phyloP scores from a whole-genome alignment of 2,329 filamentous ascomycete genomes.

The Chaetomium olivaceum region DNA sequence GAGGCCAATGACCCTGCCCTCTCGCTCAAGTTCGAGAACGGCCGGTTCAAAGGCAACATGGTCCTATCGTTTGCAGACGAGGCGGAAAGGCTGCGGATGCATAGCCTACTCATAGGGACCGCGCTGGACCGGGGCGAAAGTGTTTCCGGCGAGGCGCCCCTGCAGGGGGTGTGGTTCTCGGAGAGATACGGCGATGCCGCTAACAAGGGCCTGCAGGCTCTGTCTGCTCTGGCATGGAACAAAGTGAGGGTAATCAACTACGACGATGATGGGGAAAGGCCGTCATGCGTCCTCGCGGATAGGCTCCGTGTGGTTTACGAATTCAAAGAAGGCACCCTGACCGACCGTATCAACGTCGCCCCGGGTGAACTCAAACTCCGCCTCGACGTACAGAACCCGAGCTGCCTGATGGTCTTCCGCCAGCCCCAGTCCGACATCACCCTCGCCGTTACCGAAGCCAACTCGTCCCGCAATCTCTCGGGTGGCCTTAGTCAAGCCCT shows the following conservation, averaged over 20 bases:
- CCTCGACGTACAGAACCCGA: slow-evolving; percentile 62
- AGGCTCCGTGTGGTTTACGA: slow-evolving; percentile 73
- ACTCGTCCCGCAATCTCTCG: slow-evolving; percentile 61
- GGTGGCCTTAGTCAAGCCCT: slow-evolving; percentile 65
- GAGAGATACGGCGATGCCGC: slow-evolving; percentile 53
- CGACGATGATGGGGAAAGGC: slow-evolving; percentile 62
- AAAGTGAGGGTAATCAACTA: slow-evolving; percentile 71
- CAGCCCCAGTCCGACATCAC: slow-evolving; percentile 76
- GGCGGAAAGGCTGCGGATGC: slow-evolving; percentile 69
- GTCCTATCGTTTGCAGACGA: slow-evolving; percentile 74
- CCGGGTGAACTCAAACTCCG: slow-evolving; percentile 71
- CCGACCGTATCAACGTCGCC: slow-evolving; percentile 79
- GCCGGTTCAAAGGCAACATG: slow-evolving; percentile 67
- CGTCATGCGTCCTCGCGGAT: slow-evolving; percentile 71
- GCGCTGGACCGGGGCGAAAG: slow-evolving; percentile 67
- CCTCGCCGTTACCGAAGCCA: slow-evolving; percentile 69
- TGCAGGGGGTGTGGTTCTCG: slow-evolving; percentile 64
- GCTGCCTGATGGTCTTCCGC: slow-evolving; percentile 66
- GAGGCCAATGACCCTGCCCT: slow-evolving; percentile 70
- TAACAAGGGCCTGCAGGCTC: slow-evolving; percentile 47
- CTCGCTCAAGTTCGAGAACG: slow-evolving; percentile 69
- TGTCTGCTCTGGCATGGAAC: slow-evolving; percentile 63
- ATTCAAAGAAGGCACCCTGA: slow-evolving; percentile 73
- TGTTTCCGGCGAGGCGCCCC: slow-evolving; percentile 67
- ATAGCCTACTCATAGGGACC: slow-evolving; percentile 72